A percentile compares a stretch with the other conserved stretches of the same genome.
Conservation (phyloP, 805 yeast species). For the Naumovozyma castellii region DNA sequence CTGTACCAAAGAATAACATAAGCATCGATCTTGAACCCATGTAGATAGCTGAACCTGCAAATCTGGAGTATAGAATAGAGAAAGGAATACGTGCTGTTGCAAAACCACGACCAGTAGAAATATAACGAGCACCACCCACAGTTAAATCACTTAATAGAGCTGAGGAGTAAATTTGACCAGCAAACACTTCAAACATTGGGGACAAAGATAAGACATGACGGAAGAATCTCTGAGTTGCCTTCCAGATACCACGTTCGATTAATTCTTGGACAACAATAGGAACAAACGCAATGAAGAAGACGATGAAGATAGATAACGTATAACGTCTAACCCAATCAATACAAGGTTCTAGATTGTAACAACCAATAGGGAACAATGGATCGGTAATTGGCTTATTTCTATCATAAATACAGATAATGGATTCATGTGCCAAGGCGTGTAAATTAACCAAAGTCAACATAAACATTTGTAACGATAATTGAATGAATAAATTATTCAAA, state of each 20-base stretch:
- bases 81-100: conserved; percentile 75
- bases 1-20: conserved; percentile 63
- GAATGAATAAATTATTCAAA: conserved; percentile 69
- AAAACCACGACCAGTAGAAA: conserved; percentile 80
- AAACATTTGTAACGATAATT: conserved; percentile 63
- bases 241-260: conserved; percentile 75
- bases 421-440: conserved; percentile 64
- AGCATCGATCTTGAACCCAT: conserved; percentile 74
- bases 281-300: conserved; percentile 68
- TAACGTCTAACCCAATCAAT: conserved; percentile 77
- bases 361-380: conserved; percentile 54
- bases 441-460: conserved; percentile 61
- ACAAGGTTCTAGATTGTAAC: conserved; percentile 65
- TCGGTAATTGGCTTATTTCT: conserved; percentile 60
- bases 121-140: conserved; percentile 81
- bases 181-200: conserved; percentile 77
- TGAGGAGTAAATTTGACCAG: conserved; percentile 68
- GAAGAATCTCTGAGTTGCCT: conserved; percentile 57
- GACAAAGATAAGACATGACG: conserved; percentile 64
- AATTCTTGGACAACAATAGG: conserved; percentile 74
- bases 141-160: conserved; percentile 62
- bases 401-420: conserved; percentile 59
- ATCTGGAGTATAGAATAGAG: conserved; percentile 63
- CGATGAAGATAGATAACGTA: conserved; percentile 71
- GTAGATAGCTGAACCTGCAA: conserved; percentile 74